Base-by-base conservation (phyloP, 139 green algal genomes). In the Nannochloris sp. region DNA sequence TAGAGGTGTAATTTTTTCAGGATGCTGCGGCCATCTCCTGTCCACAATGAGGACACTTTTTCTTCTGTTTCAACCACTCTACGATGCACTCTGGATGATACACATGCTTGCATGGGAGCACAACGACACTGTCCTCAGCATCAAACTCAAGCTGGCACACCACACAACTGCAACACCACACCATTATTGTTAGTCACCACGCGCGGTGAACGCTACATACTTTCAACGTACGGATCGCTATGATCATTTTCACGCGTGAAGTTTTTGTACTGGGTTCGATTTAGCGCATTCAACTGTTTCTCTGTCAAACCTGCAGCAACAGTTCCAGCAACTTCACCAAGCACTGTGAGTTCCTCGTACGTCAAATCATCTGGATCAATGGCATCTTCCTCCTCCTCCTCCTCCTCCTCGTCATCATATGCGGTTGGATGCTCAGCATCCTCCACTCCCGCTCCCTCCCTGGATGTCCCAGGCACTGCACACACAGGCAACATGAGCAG, bases 1-100 rank as follows among this genome's bases (percentile, higher is more conserved):
- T 7, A 7, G 27, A 29, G 27, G 14, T 50, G 16, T 18, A 50
- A 50, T 50, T 50, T 50, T 53, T 53, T 21, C n/a, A 25, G 6
- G n/a, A 53, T 53, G 46, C 15, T 18, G 44, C 0, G 0, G 18
- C 24, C 15, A 57, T 31, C 34, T 66, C 60, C n/a, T 23, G 14
- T 18, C 48, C 31, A 44, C 60, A 66, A 18, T 55, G 36, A 18
- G 60, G 65, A 56, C 62, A 27, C 46, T 70, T 71, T 65, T 83
- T 83, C 46, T 80, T 79, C 24, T 62, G 60, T 18, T 44, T 19
- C 25, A 83, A 69, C 77, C 77, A 83, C 66, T 83, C 60, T 2
- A 16, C 51, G 18, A 80, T 61, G 46, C 73, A 80, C 5, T 51
- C 62, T 11, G 66, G 66, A 34, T 83, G 77, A 48, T 71, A 76